phyloP scores from a whole-genome alignment of 2,329 filamentous ascomycete genomes.

The Scedosporium dehoogii region DNA sequence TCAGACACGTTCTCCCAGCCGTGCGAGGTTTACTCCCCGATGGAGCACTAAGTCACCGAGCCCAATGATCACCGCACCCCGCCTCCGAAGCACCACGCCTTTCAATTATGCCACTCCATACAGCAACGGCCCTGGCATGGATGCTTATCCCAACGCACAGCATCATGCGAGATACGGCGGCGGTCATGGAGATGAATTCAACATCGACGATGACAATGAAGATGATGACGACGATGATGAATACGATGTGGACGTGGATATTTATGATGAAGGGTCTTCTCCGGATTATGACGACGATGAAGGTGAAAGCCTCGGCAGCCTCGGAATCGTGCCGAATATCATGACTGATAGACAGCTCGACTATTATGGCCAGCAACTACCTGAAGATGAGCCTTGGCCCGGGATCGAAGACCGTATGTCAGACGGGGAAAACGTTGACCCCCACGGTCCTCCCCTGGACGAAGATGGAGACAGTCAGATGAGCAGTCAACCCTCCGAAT shows the following conservation, averaged over 20 bases:
- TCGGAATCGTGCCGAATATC: constrained; percentile 17
- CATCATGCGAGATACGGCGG: not conserved
- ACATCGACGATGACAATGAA: constrained; percentile 21
- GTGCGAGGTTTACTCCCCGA: constrained; percentile 43
- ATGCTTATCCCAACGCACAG: constrained; percentile 19
- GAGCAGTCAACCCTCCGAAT: constrained; percentile 46
- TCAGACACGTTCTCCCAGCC: constrained; percentile 48
- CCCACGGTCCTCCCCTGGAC: constrained; percentile 19
- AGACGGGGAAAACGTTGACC: constrained; percentile 43
- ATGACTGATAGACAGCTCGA: not conserved
- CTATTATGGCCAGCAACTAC: constrained; percentile 17
- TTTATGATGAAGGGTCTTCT: constrained; percentile 22
- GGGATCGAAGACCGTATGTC: constrained; percentile 43
- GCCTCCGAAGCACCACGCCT: constrained; percentile 37
- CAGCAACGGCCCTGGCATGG: constrained; percentile 47
- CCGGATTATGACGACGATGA: constrained; percentile 24
- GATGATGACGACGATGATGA: constrained; percentile 21
- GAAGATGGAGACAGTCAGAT: constrained; percentile 24
- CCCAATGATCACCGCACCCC: constrained; percentile 19
- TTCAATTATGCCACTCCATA: constrained; percentile 69
- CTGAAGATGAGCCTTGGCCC: constrained; percentile 47
- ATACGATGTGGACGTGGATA: constrained; percentile 15
- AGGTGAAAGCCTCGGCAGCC: constrained; percentile 14
- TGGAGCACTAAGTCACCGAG: constrained; percentile 40
- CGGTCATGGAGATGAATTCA: not conserved